Base-by-base conservation (phyloP, 2,329 filamentous ascomycete genomes). In the Arthrocladium fulminans region DNA sequence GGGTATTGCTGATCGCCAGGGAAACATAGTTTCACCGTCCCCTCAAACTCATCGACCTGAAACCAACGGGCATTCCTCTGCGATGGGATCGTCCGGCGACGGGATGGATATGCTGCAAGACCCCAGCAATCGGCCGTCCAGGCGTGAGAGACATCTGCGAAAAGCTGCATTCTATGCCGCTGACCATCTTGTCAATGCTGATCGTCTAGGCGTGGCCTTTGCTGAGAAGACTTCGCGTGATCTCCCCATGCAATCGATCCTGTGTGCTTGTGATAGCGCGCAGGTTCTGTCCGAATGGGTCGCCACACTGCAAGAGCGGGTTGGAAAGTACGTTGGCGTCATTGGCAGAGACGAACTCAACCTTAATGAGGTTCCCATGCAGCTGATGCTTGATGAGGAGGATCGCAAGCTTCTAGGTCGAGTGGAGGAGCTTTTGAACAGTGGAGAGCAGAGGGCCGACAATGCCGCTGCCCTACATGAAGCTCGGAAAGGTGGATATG, bases 91-190 rank as follows among this genome's bases (percentile, higher is more conserved):
- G 13, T 19, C 23, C 10, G 20, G 15, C 13, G 23, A 47, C 29
- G 44, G 34, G 19, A n/a, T 22, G 27, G 27, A 25, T 17, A 29
- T 20, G 20, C 4, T 48, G 37, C 37, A 30, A 20, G 37, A n/a
- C 17, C 17, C 24, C 5, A 46, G 25, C 13, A 22, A 13, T 38
- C 42, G 19, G 45, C 80, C 76, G 9, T 81, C 84, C 0, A 83
- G 84, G 50, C 83, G 88, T 2, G 90, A 98, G 67, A 84, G 83
- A 55, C 87, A 94, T 60, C 74, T 97, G 17, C 83, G 90, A 37
- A 94, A 90, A 64, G 92, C 92, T n/a, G 92, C 90, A 0, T 94
- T 88, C 62, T 95, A 94, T 61, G 92, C 92, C 1, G 88, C 88
- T 1, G 88, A 96, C 64, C 94, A 89, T 0, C 77, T 98, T 7